Conservation (phyloP, 345 rosid species). For the Boechera divaricarpa region DNA sequence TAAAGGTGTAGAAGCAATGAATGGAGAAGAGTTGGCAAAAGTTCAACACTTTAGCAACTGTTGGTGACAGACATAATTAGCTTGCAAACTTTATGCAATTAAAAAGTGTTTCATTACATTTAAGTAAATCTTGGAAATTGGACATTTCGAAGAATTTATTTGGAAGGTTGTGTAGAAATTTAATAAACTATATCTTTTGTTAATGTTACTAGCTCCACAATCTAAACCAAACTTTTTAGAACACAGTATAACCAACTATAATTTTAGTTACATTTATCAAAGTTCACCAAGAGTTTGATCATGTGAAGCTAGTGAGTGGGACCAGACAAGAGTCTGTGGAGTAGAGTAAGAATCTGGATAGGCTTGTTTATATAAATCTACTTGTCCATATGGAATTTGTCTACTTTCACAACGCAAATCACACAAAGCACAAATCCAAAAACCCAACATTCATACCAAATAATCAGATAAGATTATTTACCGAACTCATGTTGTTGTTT, state of each 20-base stretch:
- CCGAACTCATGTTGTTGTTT: conserved; percentile 34
- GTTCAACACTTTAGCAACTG: conserved; percentile 36
- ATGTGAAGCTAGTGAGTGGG: conserved; percentile 20
- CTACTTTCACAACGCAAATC: conserved; percentile 40
- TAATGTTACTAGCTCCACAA: neutral
- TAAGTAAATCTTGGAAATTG: neutral
- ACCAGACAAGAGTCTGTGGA: conserved; percentile 32
- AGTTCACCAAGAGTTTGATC: neutral
- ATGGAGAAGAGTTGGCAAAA: conserved; percentile 45
- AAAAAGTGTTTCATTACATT: conserved; percentile 18
- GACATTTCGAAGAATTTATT: neutral
- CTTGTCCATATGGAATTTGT: conserved; percentile 59
- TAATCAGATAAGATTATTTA: conserved; percentile 33
- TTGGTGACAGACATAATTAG: conserved; percentile 41
- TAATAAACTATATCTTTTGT: neutral
- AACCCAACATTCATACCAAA: conserved; percentile 35
- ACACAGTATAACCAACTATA: neutral
- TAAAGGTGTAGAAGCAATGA: conserved; percentile 36
- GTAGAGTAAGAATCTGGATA: conserved; percentile 31
- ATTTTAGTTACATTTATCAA: neutral
- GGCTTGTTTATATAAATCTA: conserved; percentile 25
- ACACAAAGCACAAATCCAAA: conserved; percentile 6
- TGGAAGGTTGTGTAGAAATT: neutral
- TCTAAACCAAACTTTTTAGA: neutral
- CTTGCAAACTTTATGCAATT: conserved; percentile 35